These are phyloP conservation scores for Microbotryum intermedium DNA, from an alignment of 1,284 basidiomycete genomes.

Conservation along the genomic window DNA sequence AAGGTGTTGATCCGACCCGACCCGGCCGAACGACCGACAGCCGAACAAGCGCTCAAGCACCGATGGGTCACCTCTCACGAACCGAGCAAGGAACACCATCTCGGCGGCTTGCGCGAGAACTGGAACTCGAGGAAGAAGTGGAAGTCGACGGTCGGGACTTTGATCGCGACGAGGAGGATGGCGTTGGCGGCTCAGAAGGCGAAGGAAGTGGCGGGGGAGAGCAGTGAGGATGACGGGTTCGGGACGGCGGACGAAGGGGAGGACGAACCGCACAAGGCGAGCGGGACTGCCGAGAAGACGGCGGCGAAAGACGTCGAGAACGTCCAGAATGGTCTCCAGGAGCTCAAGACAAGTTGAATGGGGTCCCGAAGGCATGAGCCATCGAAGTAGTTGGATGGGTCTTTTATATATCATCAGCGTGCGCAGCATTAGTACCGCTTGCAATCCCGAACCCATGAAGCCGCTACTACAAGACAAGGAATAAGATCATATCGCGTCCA, in stretches of 20 bases:
- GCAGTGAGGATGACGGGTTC: constrained; percentile 2
- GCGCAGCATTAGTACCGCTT: too few relatives aligned
- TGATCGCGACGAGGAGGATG: constrained; percentile 20
- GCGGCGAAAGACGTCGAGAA: too few relatives aligned
- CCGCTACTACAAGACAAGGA: too few relatives aligned
- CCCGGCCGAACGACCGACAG: constrained; percentile 62
- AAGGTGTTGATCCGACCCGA: constrained; percentile 62
- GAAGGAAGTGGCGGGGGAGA: background rate
- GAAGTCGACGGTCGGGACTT: constrained; percentile 26
- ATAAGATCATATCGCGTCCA: background rate
- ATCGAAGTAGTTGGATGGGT: too few relatives aligned
- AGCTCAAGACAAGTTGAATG: too few relatives aligned
- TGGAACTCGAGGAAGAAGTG: constrained; percentile 37
- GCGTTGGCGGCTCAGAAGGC: constrained; percentile 6
- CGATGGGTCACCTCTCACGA: constrained; percentile 61
- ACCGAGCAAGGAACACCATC: constrained; percentile 59
- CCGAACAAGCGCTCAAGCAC: constrained; percentile 60
- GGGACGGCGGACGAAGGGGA: constrained; percentile 17
- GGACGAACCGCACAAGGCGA: too few relatives aligned
- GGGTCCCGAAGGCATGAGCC: too few relatives aligned
- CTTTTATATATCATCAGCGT: too few relatives aligned
- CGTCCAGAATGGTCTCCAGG: too few relatives aligned
- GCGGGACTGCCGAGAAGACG: too few relatives aligned
- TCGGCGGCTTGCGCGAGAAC: constrained; percentile 65
- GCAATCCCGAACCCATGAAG: background rate